phyloP scores from a whole-genome alignment of 106 monocot genomes.

The Dioscorea alata region DNA sequence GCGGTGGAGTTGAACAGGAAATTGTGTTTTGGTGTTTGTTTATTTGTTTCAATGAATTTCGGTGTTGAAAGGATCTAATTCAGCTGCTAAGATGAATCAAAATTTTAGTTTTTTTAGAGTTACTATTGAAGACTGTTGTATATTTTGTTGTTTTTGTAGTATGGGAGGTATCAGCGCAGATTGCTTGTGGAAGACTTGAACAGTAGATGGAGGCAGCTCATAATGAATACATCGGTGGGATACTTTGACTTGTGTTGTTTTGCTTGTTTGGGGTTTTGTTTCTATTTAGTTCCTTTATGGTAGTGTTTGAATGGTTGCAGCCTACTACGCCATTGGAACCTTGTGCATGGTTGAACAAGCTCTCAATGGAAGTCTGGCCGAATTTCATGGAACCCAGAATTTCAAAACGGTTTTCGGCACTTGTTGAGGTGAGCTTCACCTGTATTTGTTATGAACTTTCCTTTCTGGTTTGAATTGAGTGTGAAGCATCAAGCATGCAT shows the following conservation, averaged over 20 bases:
- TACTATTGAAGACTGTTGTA: background rate
- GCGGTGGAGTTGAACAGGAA: no score
- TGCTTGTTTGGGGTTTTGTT: background rate
- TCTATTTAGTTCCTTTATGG: no score
- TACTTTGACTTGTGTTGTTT: background rate
- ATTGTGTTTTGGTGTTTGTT: background rate
- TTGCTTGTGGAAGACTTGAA: conserved; percentile 66
- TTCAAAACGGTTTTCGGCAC: conserved; percentile 58
- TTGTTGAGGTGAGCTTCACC: conserved; percentile 59
- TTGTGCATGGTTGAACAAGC: conserved; percentile 81
- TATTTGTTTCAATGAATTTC: background rate
- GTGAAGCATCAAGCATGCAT: no score
- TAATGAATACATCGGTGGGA: conserved; percentile 66
- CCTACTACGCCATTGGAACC: conserved; percentile 76
- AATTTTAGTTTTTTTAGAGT: background rate
- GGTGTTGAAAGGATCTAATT: no score
- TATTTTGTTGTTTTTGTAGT: conserved; percentile 30
- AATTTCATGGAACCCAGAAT: conserved; percentile 90
- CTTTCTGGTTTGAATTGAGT: no score
- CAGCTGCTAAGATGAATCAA: no score
- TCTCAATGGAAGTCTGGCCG: conserved; percentile 86
- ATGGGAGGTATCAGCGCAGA: conserved; percentile 70
- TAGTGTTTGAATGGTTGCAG: conserved; percentile 23
- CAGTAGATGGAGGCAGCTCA: conserved; percentile 70
- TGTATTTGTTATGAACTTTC: background rate